Conservation (phyloP, 2,329 filamentous ascomycete genomes). For the Neurospora sp. region DNA sequence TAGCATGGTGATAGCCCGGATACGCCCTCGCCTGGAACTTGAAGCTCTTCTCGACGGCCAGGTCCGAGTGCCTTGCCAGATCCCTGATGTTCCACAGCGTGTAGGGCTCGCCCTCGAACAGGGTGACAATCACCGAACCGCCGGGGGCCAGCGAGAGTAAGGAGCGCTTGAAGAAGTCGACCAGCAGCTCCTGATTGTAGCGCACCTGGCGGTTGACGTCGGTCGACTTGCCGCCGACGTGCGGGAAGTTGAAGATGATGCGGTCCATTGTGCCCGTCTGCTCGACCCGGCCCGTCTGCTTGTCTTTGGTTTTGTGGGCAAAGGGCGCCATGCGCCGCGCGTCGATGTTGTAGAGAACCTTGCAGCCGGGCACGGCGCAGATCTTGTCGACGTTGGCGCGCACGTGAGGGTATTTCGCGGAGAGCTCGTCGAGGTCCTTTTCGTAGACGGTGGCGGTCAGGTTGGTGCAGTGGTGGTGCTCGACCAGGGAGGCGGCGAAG, state of each 20-base stretch:
- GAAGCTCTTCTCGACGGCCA: conserved; percentile 62
- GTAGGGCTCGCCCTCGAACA: conserved; percentile 93
- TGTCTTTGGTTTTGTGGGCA: conserved; percentile 21
- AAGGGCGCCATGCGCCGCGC: conserved; percentile 53
- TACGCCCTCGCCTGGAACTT: conserved; percentile 57
- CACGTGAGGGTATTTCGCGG: conserved; percentile 65
- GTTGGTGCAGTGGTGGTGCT: conserved; percentile 54
- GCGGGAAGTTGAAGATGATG: conserved; percentile 94
- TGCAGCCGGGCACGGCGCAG: conserved; percentile 27
- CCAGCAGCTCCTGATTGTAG: conserved; percentile 73
- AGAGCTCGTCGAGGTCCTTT: conserved; percentile 43
- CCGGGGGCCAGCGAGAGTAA: conserved; percentile 41
- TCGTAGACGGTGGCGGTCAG: conserved; percentile 64
- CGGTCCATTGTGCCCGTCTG: conserved; percentile 49
- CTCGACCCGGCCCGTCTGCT: neutral
- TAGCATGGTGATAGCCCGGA: conserved; percentile 62
- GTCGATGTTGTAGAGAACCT: conserved; percentile 54
- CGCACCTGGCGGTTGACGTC: conserved; percentile 93
- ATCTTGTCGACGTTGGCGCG: conserved; percentile 42
- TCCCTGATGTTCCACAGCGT: conserved; percentile 92
- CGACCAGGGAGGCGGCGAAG: conserved; percentile 58
- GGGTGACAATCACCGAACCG: conserved; percentile 64
- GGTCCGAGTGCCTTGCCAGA: conserved; percentile 65
- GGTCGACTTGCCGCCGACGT: conserved; percentile 83
- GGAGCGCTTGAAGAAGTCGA: conserved; percentile 53